Evolutionary conservation across 139 green algal species (phyloP).

Genomic region (Penium margaritaceum): DNA sequence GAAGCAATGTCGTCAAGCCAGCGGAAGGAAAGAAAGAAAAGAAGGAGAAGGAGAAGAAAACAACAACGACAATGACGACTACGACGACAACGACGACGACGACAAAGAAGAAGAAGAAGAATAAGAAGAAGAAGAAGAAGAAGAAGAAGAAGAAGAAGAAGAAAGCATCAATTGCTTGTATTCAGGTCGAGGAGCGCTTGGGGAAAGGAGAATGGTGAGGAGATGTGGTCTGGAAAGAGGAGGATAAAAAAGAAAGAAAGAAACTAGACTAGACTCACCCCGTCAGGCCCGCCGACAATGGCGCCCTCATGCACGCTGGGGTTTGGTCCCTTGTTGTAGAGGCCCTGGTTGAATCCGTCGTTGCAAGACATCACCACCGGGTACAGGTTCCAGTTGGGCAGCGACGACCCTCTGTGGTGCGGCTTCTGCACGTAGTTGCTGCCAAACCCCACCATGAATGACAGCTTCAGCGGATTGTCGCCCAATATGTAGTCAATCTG

Average conservation of each 20-base stretch:
- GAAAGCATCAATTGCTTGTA: background rate
- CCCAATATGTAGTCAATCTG: slow-evolving; percentile 37
- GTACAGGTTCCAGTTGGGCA: background rate
- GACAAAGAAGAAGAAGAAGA: background rate
- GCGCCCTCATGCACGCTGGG: slow-evolving; percentile 32
- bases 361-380: too few relatives aligned
- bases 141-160: background rate
- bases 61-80: background rate
- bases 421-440: slow-evolving; percentile 1
- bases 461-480: slow-evolving; percentile 22
- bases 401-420: slow-evolving; percentile 29
- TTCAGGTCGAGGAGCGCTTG: background rate
- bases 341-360: slow-evolving; percentile 13
- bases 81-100: too few relatives aligned
- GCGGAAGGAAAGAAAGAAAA: background rate
- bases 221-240: too few relatives aligned
- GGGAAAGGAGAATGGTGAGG: too few relatives aligned
- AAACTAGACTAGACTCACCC: slow-evolving; percentile 20
- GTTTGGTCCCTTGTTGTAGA: slow-evolving; percentile 23
- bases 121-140: background rate
- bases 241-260: too few relatives aligned
- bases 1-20: background rate
- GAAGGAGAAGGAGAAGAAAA: background rate
- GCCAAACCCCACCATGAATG: slow-evolving; percentile 32
- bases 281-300: slow-evolving; percentile 35